Base-by-base conservation (phyloP, 78 protist species). In the Thecamonas trahens region DNA sequence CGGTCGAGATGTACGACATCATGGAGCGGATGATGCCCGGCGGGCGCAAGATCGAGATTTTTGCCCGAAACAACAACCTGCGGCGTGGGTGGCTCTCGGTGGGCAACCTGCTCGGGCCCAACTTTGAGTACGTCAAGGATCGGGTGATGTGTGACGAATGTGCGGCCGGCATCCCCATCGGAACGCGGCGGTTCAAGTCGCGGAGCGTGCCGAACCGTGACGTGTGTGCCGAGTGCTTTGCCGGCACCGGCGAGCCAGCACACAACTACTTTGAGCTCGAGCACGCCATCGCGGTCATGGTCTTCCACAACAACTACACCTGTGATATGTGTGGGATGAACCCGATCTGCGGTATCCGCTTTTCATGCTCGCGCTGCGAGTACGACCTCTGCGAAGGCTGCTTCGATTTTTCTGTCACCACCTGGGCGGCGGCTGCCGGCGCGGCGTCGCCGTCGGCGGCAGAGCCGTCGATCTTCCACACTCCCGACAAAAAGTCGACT, bases 41-140 rank as follows among this genome's bases (percentile, higher is more conserved):
- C 5, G 65, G 61, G 11, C 31, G 81, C 29, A 34, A 69, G 24
- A 26, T 76, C n/a, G 81, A 76, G n/a, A 5, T 76, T 5, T 76
- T 76, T 32, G 81, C 81, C 7, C 38, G 81, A 11, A 61, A 61
- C 24, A 80, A 76, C 74, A 76, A 76, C 54, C 50, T 67, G 28
- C 13, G 81, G 20, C 7, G 59, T 6, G 81, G 81, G 9, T 76
- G 81, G 81, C 63, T 76, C 24, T 58, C 74, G 29, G 4, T 76
- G 5, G 81, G 81, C 26, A 11, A 45, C 35, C 70, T 50, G 38
- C 47, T 76, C 24, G 79, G 72, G 9, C 62, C 18, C 9, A 9
- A 37, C 50, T 44, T 18, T 40, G 74, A 72, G 18, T 61, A 26
- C 28, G 38, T 26, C 15, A 44, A 32, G 59, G 77, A 61, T 13